A percentile compares a stretch with the other conserved stretches of the same genome.
These are phyloP conservation scores for Exophiala viscosa DNA, from an alignment of 2,329 filamentous ascomycete genomes.

Conservation along the genomic window DNA sequence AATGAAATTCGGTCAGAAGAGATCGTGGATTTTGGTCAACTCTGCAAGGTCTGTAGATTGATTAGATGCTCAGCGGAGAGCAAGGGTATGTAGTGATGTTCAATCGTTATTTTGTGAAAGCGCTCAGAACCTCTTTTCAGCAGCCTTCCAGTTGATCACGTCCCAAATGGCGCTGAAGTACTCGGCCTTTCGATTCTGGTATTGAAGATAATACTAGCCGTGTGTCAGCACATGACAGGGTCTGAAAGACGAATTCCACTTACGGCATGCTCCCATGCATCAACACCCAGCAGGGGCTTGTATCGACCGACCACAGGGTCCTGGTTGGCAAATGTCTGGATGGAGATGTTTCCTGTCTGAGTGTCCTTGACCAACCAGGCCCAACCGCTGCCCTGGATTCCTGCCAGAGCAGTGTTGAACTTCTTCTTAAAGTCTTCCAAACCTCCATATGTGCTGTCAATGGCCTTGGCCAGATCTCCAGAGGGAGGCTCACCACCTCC, in stretches of 20 bases:
- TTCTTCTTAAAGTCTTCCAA: slow-evolving; percentile 59
- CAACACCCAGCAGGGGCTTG: slow-evolving; percentile 78
- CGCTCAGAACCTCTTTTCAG: slow-evolving; percentile 61
- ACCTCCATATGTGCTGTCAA: slow-evolving; percentile 58
- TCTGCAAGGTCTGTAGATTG: not conserved
- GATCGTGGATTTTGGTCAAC: not conserved
- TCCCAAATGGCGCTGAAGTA: slow-evolving; percentile 95
- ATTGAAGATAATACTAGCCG: slow-evolving; percentile 62
- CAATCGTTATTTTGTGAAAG: not conserved
- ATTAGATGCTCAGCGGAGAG: not conserved
- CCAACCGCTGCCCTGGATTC: slow-evolving; percentile 64
- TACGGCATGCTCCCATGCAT: slow-evolving; percentile 87
- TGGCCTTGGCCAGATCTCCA: slow-evolving; percentile 55
- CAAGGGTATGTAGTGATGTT: not conserved
- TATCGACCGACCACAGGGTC: slow-evolving; percentile 83
- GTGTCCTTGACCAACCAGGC: slow-evolving; percentile 61
- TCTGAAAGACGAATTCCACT: not conserved
- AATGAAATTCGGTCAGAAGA: not conserved
- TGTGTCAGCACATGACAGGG: not conserved
- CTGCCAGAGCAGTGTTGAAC: slow-evolving; percentile 61
- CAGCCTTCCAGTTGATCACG: slow-evolving; percentile 92
- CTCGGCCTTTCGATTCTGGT: slow-evolving; percentile 94
- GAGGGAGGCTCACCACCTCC: slow-evolving; percentile 62
- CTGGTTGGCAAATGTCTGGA: slow-evolving; percentile 74
- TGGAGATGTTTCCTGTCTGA: slow-evolving; percentile 54